These are phyloP conservation scores for Craspedostauros australis DNA, from an alignment of 108 stramenopile genomes.

Conservation along the genomic window DNA sequence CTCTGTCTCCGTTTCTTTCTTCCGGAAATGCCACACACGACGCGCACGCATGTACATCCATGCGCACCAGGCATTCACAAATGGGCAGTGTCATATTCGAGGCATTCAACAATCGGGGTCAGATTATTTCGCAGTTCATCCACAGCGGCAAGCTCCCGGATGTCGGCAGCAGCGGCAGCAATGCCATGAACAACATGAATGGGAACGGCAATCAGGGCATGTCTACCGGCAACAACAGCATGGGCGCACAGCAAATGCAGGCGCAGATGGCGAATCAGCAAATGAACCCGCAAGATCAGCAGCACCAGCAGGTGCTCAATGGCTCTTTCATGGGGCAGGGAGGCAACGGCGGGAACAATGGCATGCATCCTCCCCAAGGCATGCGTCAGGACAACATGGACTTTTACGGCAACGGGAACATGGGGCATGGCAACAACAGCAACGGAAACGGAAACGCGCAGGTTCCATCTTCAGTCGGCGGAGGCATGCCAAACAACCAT, in stretches of 20 bases:
- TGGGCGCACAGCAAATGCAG: background rate
- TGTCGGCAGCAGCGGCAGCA: no score
- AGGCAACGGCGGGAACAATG: background rate
- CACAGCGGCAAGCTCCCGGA: no score
- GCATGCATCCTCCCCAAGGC: no score
- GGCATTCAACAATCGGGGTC: conserved; percentile 53
- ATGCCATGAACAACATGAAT: background rate
- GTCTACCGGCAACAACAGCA: no score
- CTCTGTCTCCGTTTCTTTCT: background rate
- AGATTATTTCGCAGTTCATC: no score
- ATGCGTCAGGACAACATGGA: no score
- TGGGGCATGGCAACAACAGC: no score
- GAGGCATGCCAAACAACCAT: no score
- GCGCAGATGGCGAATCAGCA: background rate
- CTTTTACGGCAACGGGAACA: no score
- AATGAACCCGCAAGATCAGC: background rate
- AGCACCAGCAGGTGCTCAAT: background rate
- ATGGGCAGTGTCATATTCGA: conserved; percentile 64
- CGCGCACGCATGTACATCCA: conserved; percentile 45
- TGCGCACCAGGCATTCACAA: conserved; percentile 60
- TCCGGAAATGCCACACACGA: background rate
- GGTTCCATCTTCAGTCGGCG: no score
- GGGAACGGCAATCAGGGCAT: no score
- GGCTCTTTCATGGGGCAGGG: background rate
- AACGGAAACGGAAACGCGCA: no score